Evolutionary conservation across 2,329 filamentous ascomycete species (phyloP).

Genomic region (Cercospora sp.): DNA sequence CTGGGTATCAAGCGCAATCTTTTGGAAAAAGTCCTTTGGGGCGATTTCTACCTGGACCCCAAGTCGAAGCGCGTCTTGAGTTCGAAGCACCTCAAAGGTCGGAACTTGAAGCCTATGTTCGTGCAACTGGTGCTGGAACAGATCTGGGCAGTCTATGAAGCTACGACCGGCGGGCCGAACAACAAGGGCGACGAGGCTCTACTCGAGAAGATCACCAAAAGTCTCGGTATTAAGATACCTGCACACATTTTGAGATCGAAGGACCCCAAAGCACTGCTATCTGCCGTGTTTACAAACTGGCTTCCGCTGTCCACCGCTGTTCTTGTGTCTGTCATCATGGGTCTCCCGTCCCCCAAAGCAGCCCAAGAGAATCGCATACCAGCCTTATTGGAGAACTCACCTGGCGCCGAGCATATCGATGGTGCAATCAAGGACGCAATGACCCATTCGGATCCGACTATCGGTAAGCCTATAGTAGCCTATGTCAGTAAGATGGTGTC

Average conservation of each 20-base stretch:
- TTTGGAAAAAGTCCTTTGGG: constrained; percentile 94
- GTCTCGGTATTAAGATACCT: constrained; percentile 78
- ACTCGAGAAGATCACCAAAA: constrained; percentile 93
- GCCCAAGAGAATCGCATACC: constrained; percentile 82
- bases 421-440: constrained; percentile 74
- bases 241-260: constrained; percentile 81
- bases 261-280: constrained; percentile 80
- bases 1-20: constrained; percentile 85
- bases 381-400: constrained; percentile 74
- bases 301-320: constrained; percentile 89
- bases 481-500: constrained; percentile 99
- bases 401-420: constrained; percentile 72
- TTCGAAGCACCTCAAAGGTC: constrained; percentile 88
- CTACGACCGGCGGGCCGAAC: constrained; percentile 77
- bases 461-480: constrained; percentile 77
- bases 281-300: constrained; percentile 85
- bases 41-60: constrained; percentile 92
- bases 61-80: constrained; percentile 94
- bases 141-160: constrained; percentile 93
- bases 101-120: constrained; percentile 92
- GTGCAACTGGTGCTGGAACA: constrained; percentile 94
- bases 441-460: constrained; percentile 70
- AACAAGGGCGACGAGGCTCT: constrained; percentile 80
- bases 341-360: constrained; percentile 76
- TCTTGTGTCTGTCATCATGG: constrained; percentile 90